Evolutionary conservation across 116 monocot genomes (phyloP), one percentile per base, ranked within the genome.

Genomic region (Posidonia oceanica): DNA sequence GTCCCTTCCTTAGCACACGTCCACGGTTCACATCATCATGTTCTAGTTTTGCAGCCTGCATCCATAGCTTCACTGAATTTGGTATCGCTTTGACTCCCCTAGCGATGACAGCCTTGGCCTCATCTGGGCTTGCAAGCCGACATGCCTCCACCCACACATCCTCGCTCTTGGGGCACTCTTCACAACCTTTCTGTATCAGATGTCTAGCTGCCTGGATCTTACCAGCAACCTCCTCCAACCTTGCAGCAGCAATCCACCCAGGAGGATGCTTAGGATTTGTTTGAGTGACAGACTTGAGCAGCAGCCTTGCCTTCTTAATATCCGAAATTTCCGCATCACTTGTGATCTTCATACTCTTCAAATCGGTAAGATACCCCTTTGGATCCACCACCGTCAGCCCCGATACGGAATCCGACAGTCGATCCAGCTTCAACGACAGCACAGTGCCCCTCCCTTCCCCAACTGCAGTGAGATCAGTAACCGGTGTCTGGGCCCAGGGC

Each of bases 241-340:
- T 85, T 37, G 92, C 91, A 37, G 97, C 97, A 0, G 97, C 97
- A 59, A 97, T 97, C 97, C 97, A 97, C 8, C 97, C 97, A 0
- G 97, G 97, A 3, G 97, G 92, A 52, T 97, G 97, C 73, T 92
- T 92, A 0, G 89, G 97, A 65, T 97, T 97, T 3, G 97, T 97
- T 79, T 97, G 97, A 5, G 82, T 97, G 52, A 97, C 97, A 2
- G 97, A 97, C 61, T 97, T 97, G 37, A 93, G 83, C 74, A 93
- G 54, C 72, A 93, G 64, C 57, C 93, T 82, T 15, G 93, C 93
- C 80, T 97, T 97, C 79, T 97, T 97, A 39, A 97, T 92, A 74
- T 97, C 97, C 10, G 97, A 97, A 56, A 97, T 97, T 77, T 97
- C 97, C 20, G 97, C 97, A 78, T 97, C 93, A 18, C 97, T 97